Conservation (phyloP, 345 rosid species). For the Eucalyptus coolabah region DNA sequence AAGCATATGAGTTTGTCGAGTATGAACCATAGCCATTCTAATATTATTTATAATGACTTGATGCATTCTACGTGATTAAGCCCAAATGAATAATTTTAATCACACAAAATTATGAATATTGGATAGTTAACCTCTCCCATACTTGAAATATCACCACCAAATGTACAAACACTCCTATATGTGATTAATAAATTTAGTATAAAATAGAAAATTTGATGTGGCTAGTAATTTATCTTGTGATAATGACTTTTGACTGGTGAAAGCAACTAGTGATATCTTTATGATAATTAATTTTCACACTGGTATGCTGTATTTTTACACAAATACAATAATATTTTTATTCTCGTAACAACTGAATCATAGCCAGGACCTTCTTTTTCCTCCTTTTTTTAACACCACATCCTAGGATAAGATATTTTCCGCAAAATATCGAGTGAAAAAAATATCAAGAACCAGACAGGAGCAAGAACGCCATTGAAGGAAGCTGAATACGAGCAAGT, state of each 20-base stretch:
- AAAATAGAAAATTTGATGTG: neutral
- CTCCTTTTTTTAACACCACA: neutral
- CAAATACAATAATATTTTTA: neutral
- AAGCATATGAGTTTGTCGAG: accelerated
- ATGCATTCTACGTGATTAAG: accelerated
- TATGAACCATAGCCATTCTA: accelerated
- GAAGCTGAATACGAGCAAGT: neutral
- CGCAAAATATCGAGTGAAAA: neutral
- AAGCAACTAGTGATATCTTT: neutral
- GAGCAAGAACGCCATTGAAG: neutral
- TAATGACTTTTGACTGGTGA: neutral
- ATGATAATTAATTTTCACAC: neutral
- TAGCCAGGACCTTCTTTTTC: neutral
- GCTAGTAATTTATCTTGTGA: neutral
- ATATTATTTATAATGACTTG: neutral
- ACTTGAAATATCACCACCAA: no score
- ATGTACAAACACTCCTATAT: no score
- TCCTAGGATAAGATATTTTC: neutral
- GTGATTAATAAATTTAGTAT: no score
- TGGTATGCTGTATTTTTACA: neutral
- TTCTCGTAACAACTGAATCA: neutral
- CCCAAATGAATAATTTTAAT: no score
- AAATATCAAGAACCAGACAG: neutral
- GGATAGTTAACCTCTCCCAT: no score
- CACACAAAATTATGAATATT: no score